Conservation (phyloP, 768 basidiomycete genomes). For the Daedalea quercina region DNA sequence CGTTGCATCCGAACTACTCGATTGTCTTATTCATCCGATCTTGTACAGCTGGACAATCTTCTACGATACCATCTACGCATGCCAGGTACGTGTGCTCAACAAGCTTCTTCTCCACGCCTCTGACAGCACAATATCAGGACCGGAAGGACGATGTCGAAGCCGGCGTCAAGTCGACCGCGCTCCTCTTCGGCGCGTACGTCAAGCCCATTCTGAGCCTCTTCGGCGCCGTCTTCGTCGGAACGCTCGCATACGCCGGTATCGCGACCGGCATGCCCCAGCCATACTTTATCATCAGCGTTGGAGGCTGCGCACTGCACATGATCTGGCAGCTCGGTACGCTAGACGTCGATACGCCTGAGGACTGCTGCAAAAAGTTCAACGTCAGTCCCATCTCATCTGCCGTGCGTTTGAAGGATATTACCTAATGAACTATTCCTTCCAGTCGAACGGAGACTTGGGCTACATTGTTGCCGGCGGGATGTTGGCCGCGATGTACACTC, state of each 20-base stretch:
- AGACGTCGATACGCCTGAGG: constrained; percentile 13
- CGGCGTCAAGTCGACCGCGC: constrained; percentile 70
- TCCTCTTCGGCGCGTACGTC: constrained; percentile 62
- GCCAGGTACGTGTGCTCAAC: constrained; percentile 15
- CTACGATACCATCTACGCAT: constrained; percentile 70
- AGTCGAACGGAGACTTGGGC: constrained; percentile 1
- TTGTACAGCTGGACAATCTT: constrained; percentile 36
- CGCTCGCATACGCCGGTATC: constrained; percentile 47
- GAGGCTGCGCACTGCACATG: constrained; percentile 16
- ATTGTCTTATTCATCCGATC: not conserved
- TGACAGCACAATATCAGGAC: constrained; percentile 37
- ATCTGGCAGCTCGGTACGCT: constrained; percentile 19
- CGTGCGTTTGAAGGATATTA: not conserved
- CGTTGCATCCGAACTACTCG: too few relatives aligned
- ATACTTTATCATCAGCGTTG: constrained; percentile 11
- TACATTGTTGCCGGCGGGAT: not conserved
- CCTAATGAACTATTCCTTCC: not conserved
- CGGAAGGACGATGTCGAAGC: constrained; percentile 65
- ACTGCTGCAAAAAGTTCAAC: constrained; percentile 14
- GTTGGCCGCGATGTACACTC: not conserved
- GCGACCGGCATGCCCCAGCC: constrained; percentile 22
- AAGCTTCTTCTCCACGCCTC: too few relatives aligned
- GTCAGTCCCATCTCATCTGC: not conserved
- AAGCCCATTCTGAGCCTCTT: constrained; percentile 49
- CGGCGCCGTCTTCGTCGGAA: constrained; percentile 43